phyloP scores from a whole-genome alignment of 345 rosid species.

The Passiflora organensis region DNA sequence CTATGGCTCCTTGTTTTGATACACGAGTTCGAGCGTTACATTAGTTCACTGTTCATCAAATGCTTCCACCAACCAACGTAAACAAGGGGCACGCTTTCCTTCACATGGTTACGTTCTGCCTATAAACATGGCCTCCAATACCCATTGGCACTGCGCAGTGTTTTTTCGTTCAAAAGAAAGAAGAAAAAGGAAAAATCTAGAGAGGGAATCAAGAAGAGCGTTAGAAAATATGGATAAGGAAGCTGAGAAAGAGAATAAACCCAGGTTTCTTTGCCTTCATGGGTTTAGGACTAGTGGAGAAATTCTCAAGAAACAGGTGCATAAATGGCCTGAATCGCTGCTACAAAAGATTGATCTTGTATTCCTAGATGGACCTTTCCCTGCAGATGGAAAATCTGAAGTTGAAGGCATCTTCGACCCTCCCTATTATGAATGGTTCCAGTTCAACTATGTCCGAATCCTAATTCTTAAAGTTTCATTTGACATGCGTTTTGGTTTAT shows the following conservation, averaged over 20 bases:
- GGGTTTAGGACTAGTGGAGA: constrained; percentile 85
- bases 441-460: constrained; percentile 72
- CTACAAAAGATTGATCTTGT: constrained; percentile 58
- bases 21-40: no score
- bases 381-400: constrained; percentile 68
- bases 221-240: constrained; percentile 55
- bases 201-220: neutral
- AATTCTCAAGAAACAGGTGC: constrained; percentile 61
- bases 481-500: no score
- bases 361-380: constrained; percentile 62
- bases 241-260: constrained; percentile 39
- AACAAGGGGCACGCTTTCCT: no score
- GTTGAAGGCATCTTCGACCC: constrained; percentile 86
- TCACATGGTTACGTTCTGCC: neutral
- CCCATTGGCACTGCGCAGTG: no score
- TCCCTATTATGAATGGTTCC: constrained; percentile 97
- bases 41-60: no score
- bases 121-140: constrained; percentile 1
- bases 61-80: no score
- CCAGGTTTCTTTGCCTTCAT: constrained; percentile 72
- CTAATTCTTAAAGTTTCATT: no score
- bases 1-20: no score
- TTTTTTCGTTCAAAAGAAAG: no score
- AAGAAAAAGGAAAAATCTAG: no score
- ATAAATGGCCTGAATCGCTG: constrained; percentile 70